Conservation (phyloP, 2,329 filamentous ascomycete species). For the Coniochaeta prunicola region DNA sequence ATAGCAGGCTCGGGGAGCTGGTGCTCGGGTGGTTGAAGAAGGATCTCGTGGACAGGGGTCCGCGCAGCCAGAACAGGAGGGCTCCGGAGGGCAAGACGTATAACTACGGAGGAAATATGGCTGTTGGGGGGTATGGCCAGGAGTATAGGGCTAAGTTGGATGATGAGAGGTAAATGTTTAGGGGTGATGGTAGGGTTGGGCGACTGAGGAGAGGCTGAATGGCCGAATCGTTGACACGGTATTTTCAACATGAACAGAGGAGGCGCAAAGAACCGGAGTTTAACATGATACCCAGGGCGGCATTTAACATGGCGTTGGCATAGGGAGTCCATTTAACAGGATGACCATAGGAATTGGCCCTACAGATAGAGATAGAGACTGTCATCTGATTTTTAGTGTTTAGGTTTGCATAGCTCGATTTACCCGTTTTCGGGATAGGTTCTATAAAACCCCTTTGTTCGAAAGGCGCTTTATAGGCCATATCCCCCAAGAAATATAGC, state of each 20-base stretch:
- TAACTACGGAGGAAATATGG: conserved; percentile 38
- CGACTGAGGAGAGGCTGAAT: neutral
- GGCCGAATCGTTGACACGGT: no score
- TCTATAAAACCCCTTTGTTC: no score
- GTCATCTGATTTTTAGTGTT: no score
- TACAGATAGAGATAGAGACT: no score
- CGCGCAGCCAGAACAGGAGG: conserved; percentile 52
- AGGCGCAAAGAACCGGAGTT: neutral
- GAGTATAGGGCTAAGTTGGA: conserved; percentile 31
- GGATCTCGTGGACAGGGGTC: conserved; percentile 73
- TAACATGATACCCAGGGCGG: conserved; percentile 19
- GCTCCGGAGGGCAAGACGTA: conserved; percentile 60
- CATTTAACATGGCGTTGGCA: conserved; percentile 20
- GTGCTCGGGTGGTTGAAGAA: conserved; percentile 81
- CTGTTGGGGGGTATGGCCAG: conserved; percentile 45
- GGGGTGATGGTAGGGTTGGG: neutral
- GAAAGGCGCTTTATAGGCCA: neutral
- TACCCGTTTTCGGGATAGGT: no score
- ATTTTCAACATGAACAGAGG: conserved; percentile 1
- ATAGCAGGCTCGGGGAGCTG: conserved; percentile 78
- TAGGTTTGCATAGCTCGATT: no score
- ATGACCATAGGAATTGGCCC: neutral
- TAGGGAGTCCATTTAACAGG: neutral
- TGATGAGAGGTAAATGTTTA: neutral
- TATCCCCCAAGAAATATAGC: neutral